phyloP scores from a whole-genome alignment of 768 basidiomycete genomes.

The Mycena vitilis region DNA sequence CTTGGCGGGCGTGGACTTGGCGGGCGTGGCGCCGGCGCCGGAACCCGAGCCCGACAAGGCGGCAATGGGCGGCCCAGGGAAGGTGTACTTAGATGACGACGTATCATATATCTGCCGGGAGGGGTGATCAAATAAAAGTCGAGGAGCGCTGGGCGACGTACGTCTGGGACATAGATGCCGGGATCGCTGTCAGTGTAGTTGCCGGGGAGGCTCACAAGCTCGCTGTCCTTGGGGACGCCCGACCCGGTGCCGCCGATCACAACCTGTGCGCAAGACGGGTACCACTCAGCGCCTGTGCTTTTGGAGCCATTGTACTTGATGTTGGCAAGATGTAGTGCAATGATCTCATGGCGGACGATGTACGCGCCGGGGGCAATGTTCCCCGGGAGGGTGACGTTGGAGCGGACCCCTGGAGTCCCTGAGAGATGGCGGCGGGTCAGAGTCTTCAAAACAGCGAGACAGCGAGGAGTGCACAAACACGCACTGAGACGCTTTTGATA shows the following conservation, averaged over 20 bases:
- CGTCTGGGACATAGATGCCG: constrained; percentile 60
- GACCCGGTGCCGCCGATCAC: constrained; percentile 53
- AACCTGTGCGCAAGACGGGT: constrained; percentile 63
- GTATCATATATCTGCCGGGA: constrained; percentile 15
- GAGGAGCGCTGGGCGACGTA: constrained; percentile 36
- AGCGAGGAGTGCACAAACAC: constrained; percentile 24
- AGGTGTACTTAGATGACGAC: constrained; percentile 18
- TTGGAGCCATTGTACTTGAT: constrained; percentile 2
- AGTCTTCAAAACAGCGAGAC: background rate
- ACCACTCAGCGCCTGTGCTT: constrained; percentile 69
- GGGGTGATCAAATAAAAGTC: background rate
- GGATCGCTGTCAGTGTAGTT: constrained; percentile 65
- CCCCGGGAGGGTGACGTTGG: constrained; percentile 50
- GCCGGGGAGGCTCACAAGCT: constrained; percentile 62
- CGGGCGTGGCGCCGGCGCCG: background rate
- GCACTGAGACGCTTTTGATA: constrained; percentile 52
- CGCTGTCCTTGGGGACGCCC: constrained; percentile 46
- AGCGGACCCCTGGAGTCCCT: constrained; percentile 22
- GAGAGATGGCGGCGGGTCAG: background rate
- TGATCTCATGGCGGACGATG: constrained; percentile 68
- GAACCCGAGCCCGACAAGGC: constrained; percentile 11
- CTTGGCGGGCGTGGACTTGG: background rate
- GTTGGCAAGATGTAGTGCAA: constrained; percentile 63
- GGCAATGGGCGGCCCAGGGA: constrained; percentile 23
- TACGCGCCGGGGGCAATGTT: constrained; percentile 61